Percentiles rank a stretch among this genome's conserved stretches.
These are phyloP conservation scores for Solanum acaule DNA, from an alignment of 257 asterid genomes.

Conservation along the genomic window DNA sequence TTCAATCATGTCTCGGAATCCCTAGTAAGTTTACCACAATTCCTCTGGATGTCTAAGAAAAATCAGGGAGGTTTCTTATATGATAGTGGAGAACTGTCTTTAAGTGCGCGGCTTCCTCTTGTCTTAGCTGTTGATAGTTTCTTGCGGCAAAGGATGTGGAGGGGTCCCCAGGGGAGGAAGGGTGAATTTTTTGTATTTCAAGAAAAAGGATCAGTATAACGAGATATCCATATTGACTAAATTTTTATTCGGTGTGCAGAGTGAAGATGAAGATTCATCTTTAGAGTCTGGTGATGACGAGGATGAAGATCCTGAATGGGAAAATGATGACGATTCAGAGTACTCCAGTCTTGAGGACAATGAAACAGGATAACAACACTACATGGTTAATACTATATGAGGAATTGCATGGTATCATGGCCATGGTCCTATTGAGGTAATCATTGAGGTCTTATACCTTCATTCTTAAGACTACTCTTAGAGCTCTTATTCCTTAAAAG, in stretches of 20 bases:
- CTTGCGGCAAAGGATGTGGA: not conserved
- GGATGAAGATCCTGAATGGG: constrained; percentile 34
- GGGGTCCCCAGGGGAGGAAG: not conserved
- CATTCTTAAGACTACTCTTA: not conserved
- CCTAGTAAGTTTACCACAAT: constrained; percentile 30
- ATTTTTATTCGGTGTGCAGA: constrained; percentile 18
- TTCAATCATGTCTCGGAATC: constrained; percentile 29
- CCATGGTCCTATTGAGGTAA: not conserved
- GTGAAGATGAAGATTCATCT: constrained; percentile 49
- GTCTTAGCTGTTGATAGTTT: not conserved
- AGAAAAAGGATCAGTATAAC: not conserved
- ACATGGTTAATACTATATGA: not conserved
- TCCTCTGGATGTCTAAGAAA: not conserved
- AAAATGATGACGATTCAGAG: constrained; percentile 16
- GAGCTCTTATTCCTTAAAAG: not conserved
- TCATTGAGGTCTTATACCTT: not conserved
- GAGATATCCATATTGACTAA: not conserved
- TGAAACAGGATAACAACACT: not conserved
- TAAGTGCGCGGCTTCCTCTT: not conserved
- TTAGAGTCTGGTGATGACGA: constrained; percentile 36
- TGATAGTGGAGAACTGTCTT: not conserved
- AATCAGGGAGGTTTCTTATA: not conserved
- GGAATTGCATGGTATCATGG: not conserved
- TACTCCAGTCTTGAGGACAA: constrained; percentile 6
- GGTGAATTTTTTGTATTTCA: not conserved